Percentiles rank a stretch among this genome's conserved stretches.
phyloP scores from a whole-genome alignment of 306 rosid genomes.

The Ammopiptanthus mongolicus region DNA sequence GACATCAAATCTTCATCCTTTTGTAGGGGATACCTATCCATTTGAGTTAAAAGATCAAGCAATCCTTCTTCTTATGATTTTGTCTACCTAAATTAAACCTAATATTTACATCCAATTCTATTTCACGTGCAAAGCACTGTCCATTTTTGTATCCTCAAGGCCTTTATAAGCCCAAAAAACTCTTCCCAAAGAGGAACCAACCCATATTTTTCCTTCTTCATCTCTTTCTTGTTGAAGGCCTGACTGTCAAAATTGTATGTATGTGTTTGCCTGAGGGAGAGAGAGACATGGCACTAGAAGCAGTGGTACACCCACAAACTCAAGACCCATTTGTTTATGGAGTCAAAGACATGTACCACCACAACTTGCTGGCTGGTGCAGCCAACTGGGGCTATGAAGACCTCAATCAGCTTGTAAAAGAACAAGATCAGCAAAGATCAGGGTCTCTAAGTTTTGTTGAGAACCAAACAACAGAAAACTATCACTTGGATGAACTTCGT shows the following conservation, averaged over 20 bases:
- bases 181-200: conserved; percentile 21
- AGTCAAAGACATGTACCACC: conserved; percentile 55
- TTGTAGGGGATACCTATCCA: background rate
- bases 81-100: background rate
- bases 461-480: conserved; percentile 37
- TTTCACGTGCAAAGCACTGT: conserved; percentile 69
- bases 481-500: conserved; percentile 31
- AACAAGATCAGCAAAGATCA: conserved; percentile 24
- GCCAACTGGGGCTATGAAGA: conserved; percentile 28
- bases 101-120: background rate
- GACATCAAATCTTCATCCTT: too few species aligned
- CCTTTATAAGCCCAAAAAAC: conserved; percentile 41
- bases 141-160: conserved; percentile 19
- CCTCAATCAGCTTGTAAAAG: conserved; percentile 11
- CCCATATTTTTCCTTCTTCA: background rate
- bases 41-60: background rate
- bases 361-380: conserved; percentile 36
- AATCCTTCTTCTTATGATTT: conserved; percentile 11
- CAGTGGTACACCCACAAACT: conserved; percentile 69
- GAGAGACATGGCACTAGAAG: conserved; percentile 68
- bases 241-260: background rate
- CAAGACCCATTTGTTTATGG: conserved; percentile 50
- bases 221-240: background rate
- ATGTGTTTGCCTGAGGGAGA: conserved; percentile 23
- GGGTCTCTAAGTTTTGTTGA: conserved; percentile 34